Evolutionary conservation across 352 stramenopile species (phyloP), one percentile per base, ranked within the genome.

Genomic region (Globisporangium sylvaticum): DNA sequence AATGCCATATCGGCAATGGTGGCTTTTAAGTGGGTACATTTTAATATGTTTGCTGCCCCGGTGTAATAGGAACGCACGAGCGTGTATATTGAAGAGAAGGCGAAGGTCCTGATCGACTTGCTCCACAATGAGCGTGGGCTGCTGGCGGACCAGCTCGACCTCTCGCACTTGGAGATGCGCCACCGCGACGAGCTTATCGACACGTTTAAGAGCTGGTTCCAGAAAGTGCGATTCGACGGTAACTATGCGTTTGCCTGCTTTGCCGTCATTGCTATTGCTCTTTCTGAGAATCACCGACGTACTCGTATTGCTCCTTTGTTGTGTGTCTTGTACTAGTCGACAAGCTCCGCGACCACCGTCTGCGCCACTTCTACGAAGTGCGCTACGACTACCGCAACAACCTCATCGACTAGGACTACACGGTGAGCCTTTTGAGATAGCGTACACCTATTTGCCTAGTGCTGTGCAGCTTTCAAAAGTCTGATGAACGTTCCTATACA

Each of bases 331-430:
- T 44, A 5, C 14, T 54, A 95, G 84, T 97, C 24, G 75, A 73
- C 8, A 78, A 68, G 37, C 74, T 96, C n/a, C 87, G 89, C 62
- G 92, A 98, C 60, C 81, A 96, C 34, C 81, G 92, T 12, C 73
- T 98, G 34, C 90, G 94, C 10, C 77, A 94, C 66, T 97, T 93
- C 66, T 98, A 97, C 72, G 92, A 96, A 67, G 80, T 87, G 54
- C 88, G 94, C 48, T 98, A 97, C 77, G 96, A 98, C 74, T 89
- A 94, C 74, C 85, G 92, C 25, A 82, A 92, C 55, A 97, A 96
- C 62, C 74, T 98, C 67, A 87, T 97, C 56, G 96, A 98, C 70
- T 98, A 95, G 95, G 96, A 98, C 73, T 98, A 98, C 81, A 94
- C 86, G 31, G 87, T 90, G 58, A 44, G 74, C 52, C 52, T 2